Conservation (phyloP, 176 grass and related monocot species). For the Stipa capillata region DNA sequence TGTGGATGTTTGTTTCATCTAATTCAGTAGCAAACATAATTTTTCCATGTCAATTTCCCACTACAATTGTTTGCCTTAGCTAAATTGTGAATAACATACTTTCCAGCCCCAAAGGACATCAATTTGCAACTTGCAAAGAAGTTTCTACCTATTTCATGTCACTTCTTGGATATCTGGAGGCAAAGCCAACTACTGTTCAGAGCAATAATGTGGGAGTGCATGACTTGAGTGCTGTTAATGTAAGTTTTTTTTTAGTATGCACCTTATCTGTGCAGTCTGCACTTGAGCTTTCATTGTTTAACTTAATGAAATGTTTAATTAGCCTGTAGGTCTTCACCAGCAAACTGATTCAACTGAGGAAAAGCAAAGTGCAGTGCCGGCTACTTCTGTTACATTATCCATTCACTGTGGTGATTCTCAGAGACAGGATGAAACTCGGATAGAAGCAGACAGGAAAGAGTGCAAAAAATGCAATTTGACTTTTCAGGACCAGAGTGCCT, state of each 20-base stretch:
- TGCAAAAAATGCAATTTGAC: slow-evolving; percentile 62
- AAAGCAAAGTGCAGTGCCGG: slow-evolving; percentile 22
- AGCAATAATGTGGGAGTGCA: slow-evolving; percentile 14
- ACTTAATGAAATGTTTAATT: slow-evolving; percentile 18
- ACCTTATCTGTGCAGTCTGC: background rate
- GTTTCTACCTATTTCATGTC: slow-evolving; percentile 76
- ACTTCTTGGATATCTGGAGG: slow-evolving; percentile 64
- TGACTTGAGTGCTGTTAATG: slow-evolving; percentile 30
- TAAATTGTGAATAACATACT: slow-evolving; percentile 23
- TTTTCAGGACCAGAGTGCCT: slow-evolving; percentile 53
- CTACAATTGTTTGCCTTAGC: background rate
- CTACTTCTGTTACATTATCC: slow-evolving; percentile 20
- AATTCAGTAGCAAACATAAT: background rate
- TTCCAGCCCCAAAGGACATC: slow-evolving; percentile 86
- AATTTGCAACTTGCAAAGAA: slow-evolving; percentile 86
- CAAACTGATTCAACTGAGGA: slow-evolving; percentile 33
- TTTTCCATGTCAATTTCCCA: background rate
- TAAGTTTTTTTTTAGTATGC: slow-evolving; percentile 37
- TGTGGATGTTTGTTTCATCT: slow-evolving; percentile 10
- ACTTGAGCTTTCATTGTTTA: background rate
- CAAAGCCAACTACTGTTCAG: slow-evolving; percentile 24
- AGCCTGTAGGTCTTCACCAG: slow-evolving; percentile 41
- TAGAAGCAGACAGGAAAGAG: slow-evolving; percentile 20
- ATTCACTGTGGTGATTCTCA: slow-evolving; percentile 18
- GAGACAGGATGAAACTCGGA: slow-evolving; percentile 34